Base-by-base conservation (phyloP, 2,329 filamentous ascomycete species). In the Xylariaceae sp. region DNA sequence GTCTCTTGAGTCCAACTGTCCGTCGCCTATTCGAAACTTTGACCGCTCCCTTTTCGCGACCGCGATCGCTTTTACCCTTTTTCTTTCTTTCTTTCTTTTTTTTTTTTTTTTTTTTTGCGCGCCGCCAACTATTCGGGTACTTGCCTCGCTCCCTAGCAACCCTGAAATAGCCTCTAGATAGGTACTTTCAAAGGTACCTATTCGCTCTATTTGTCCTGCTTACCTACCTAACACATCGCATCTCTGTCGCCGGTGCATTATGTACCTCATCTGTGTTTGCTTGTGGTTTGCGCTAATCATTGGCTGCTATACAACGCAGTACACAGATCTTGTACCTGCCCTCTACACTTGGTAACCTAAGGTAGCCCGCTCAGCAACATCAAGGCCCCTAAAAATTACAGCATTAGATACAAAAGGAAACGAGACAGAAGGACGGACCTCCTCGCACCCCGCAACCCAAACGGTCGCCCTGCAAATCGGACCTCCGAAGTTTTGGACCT, bases 391-490 rank as follows among this genome's bases (percentile, higher is more conserved):
- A 19, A 19, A 19, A 44, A 27, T 44, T 11, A 44, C 42, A 30
- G 9, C n/a, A 31, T 31, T 8, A 12, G 12, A 37, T 35, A 11
- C 31, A 30, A 39, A 29, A 47, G 30, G 3, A 34, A 41, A 45
- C 26, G 8, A 29, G 27, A 32, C 26, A 46, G 42, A 51, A 8
- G 32, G 32, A 34, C 32, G 32, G 6, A 34, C 40, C 47, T 59
- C 43, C 27, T 41, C 26, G 30, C 39, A 34, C 47, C 54, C 45
- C 43, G 26, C 53, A 54, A 34, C 57, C 51, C 43, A 45, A 61
- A 56, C 54, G 34, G 42, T 37, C 50, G 32, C 34, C n/a, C 53
- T 19, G 30, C 44, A 12, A 43, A 50, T 26, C 40, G 39, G 9
- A 46, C 47, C 37, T 45, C 39, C 11, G 37, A 39, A n/a, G 34